Base-by-base conservation (phyloP, 345 rosid genomes). In the Luvunga scandens region DNA sequence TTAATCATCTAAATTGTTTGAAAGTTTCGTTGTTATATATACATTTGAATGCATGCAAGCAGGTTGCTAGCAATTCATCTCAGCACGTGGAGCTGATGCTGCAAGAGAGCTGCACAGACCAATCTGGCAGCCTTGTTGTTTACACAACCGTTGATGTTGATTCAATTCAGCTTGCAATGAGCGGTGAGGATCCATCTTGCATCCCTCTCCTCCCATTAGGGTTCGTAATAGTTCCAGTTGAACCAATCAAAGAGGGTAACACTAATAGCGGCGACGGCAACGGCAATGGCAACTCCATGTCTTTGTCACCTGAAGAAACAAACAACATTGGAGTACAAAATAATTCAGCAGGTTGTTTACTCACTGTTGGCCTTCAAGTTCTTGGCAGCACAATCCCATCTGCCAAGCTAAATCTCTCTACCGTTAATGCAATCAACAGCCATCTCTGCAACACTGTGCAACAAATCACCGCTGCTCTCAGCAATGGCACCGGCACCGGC, bases 41-140 rank as follows among this genome's bases (percentile, higher is more conserved):
- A 3, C 16, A 13, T 18, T 53, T 18, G 57, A 8, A 48, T 66
- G 38, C 69, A 53, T 60, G 21, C 25, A 56, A 76, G 77, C 80
- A 92, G 97, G 97, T 92, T 28, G 88, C 97, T 0, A 88, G 97
- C 85, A 91, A 94, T 84, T 94, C 97, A 66, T 90, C 95, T 27
- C 98, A 95, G 64, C 84, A 92, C 16, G 91, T 94, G 4, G 97
- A 94, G 86, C 88, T 96, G 42, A 85, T 96, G 90, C 90, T 96
- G 28, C 99, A 92, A 83, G 99, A 96, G 81, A 91, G 97, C 81
- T 90, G 94, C 82, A 89, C 92, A 0, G 97, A 96, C 77, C 82
- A 87, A 76, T 93, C 97, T 5, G 95, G 98, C 21, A 87, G 97
- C 83, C 89, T 89, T 13, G 88, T 95, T 13, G 94, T 95, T 4